Conservation (phyloP, 2,329 filamentous ascomycete species). For the Colletotrichum sp. region DNA sequence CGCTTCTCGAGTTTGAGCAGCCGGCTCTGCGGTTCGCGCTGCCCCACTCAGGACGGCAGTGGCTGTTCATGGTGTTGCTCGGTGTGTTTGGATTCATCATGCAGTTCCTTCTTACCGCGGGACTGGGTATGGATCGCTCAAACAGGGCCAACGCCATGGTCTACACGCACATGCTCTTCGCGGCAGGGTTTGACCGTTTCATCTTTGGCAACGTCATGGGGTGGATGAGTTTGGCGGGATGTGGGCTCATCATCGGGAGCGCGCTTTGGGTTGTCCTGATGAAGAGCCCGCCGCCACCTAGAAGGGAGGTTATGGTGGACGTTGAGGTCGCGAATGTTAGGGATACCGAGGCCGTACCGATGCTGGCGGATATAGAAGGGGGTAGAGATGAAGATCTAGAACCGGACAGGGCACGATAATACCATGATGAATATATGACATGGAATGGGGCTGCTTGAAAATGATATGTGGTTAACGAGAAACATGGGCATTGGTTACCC, state of each 20-base stretch:
- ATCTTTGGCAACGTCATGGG: slow-evolving; percentile 59
- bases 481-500: not conserved
- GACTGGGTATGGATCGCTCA: slow-evolving; percentile 73
- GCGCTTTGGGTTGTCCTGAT: slow-evolving; percentile 55
- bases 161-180: slow-evolving; percentile 64
- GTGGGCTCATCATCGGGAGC: slow-evolving; percentile 57
- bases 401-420: not conserved
- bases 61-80: slow-evolving; percentile 71
- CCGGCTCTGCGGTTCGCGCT: slow-evolving; percentile 50
- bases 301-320: slow-evolving; percentile 37
- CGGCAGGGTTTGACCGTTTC: slow-evolving; percentile 56
- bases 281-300: slow-evolving; percentile 40
- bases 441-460: not conserved
- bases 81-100: slow-evolving; percentile 80
- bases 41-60: slow-evolving; percentile 55
- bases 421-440: not conserved
- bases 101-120: slow-evolving; percentile 85
- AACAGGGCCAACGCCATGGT: slow-evolving; percentile 64
- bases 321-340: slow-evolving; percentile 28
- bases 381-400: slow-evolving; percentile 27
- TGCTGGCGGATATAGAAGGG: slow-evolving; percentile 39
- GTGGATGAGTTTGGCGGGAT: slow-evolving; percentile 53
- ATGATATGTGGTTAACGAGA: not conserved
- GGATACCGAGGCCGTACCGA: slow-evolving; percentile 42
- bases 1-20: slow-evolving; percentile 49